phyloP scores from a whole-genome alignment of 176 grass and related monocot genomes.

The Avena eriantha region DNA sequence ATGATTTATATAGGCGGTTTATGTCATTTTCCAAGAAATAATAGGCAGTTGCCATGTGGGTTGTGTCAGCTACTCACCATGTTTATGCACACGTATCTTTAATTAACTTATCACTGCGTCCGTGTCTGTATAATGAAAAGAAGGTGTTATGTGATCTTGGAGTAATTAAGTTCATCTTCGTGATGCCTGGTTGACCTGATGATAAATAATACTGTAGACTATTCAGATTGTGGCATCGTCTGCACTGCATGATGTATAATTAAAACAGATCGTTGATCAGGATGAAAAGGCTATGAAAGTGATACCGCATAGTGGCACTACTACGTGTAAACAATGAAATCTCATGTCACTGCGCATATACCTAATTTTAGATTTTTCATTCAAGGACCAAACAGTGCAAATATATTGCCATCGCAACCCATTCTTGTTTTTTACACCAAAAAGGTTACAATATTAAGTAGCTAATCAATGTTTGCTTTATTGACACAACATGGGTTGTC shows the following conservation, averaged over 20 bases:
- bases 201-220: not conserved
- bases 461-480: not conserved
- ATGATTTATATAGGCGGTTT: constrained; percentile 44
- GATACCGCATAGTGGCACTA: not conserved
- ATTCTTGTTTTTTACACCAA: not conserved
- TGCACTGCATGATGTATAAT: constrained; percentile 17
- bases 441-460: not conserved
- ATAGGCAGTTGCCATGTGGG: constrained; percentile 25
- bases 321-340: not conserved
- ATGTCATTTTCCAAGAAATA: not conserved
- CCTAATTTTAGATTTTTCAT: constrained; percentile 8
- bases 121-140: constrained; percentile 29
- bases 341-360: not conserved
- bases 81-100: not conserved
- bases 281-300: not conserved
- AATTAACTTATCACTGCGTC: constrained; percentile 41
- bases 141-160: constrained; percentile 38
- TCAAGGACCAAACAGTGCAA: not conserved
- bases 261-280: not conserved
- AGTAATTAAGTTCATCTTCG: constrained; percentile 10
- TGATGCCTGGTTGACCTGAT: constrained; percentile 37
- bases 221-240: not conserved
- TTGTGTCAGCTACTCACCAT: constrained; percentile 28
- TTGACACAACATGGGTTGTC: constrained; percentile 14
- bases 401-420: not conserved